Conservation (phyloP, 1,284 basidiomycete species). For the Neotropicomus parvogracilis region DNA sequence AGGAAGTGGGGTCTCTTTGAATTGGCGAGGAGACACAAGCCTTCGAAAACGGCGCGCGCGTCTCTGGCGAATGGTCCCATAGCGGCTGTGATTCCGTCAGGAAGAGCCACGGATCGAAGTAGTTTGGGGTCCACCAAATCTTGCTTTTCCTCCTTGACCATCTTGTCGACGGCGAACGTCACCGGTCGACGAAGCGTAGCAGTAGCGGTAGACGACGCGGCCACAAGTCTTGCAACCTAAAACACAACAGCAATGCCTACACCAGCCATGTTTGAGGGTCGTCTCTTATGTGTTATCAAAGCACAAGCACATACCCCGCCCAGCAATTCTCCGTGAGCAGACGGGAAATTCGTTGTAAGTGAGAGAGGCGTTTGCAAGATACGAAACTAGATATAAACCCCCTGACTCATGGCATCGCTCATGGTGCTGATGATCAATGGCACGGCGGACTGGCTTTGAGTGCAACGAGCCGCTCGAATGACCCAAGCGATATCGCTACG, state of each 20-base stretch:
- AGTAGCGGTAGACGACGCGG: conserved; percentile 95
- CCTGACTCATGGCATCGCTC: conserved; percentile 83
- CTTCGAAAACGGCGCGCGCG: conserved; percentile 85
- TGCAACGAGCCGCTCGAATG: conserved; percentile 86
- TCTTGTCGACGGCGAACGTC: conserved; percentile 97
- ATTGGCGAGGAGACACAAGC: conserved; percentile 84
- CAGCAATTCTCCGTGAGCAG: conserved; percentile 74
- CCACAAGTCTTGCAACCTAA: conserved; percentile 92
- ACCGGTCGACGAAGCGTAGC: conserved; percentile 94
- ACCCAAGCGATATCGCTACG: conserved; percentile 86
- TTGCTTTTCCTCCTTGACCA: conserved; percentile 73
- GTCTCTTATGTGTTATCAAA: not conserved
- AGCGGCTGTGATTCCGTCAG: conserved; percentile 56
- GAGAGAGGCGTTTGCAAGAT: conserved; percentile 89
- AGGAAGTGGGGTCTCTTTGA: conserved; percentile 82
- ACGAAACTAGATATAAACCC: conserved; percentile 91
- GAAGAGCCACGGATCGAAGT: conserved; percentile 50
- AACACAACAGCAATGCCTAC: conserved; percentile 86
- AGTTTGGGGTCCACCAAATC: conserved; percentile 35
- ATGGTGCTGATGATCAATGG: conserved; percentile 79
- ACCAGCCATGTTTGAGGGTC: not conserved
- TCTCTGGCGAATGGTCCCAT: conserved; percentile 83
- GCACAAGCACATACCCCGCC: conserved; percentile 61
- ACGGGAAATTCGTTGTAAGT: conserved; percentile 81
- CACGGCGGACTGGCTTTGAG: conserved; percentile 74